Evolutionary conservation across 2,329 filamentous ascomycete species (phyloP).

Genomic region (Emmonsia crescens): DNA sequence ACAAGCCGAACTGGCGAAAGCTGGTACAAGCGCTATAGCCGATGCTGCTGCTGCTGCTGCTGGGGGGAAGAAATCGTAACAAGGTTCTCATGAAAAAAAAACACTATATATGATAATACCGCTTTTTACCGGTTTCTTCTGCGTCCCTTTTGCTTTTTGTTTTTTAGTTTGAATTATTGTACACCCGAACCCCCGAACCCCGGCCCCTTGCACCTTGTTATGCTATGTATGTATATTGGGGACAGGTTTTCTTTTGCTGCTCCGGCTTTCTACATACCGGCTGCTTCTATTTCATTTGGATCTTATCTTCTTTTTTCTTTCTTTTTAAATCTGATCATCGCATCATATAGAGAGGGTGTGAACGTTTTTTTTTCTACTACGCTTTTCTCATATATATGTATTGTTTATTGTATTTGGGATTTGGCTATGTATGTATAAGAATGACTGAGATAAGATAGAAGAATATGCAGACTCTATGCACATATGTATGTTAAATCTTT

Average conservation of each 20-base stretch:
- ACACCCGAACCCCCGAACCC: no score
- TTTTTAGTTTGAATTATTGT: background rate
- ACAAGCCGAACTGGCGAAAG: slow-evolving; percentile 19
- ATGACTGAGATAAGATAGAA: background rate
- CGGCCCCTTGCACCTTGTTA: background rate
- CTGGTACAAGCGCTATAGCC: slow-evolving; percentile 17
- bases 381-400: background rate
- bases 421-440: background rate
- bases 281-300: background rate
- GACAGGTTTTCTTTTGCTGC: background rate
- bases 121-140: background rate
- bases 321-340: background rate
- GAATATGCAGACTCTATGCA: no score
- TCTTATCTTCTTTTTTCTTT: background rate
- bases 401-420: background rate
- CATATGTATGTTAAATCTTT: background rate
- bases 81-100: background rate
- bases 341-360: background rate
- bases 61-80: background rate
- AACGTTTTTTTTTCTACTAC: background rate
- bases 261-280: background rate
- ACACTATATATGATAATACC: background rate
- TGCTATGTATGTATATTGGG: slow-evolving; percentile 9
- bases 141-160: background rate
- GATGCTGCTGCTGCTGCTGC: slow-evolving; percentile 17